Base-by-base conservation (phyloP, 768 basidiomycete species). In the Tulasnella sp. region DNA sequence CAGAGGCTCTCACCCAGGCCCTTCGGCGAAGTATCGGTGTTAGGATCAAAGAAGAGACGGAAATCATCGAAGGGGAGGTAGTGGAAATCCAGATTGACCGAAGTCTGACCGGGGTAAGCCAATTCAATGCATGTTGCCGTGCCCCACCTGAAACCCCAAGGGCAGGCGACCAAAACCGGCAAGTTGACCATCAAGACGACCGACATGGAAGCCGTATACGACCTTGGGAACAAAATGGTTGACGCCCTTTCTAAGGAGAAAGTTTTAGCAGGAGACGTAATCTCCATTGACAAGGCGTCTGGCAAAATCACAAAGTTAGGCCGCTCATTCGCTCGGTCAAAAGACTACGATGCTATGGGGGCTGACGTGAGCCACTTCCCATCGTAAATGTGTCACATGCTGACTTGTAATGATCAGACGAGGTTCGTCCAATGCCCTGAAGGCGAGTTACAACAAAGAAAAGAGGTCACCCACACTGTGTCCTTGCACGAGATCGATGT, bases 121-220 rank as follows among this genome's bases (percentile, higher is more conserved):
- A 11, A 19, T 8, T 37, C 19, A 49, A 19, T 15, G 14, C 31
- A 4, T 40, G 31, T 45, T 17, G 31, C 21, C 51, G 51, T 31
- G 9, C 50, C 48, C 7, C 2, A 4, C 15, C 23, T 2, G 19
- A 29, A 23, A 5, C 42, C 58, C 29, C 34, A 29, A 21, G n/a
- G 1, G 8, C 64, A 96, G 93, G 90, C 93, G 0, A 96, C 92
- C 3, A 98, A 97, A 72, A 97, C 96, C 1, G 96, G 94, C 2
- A 93, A 96, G 68, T 69, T 98, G 59, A 98, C 96, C 0, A 86
- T 99, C 65, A 98, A 98, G 71, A 94, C 91, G 12, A 96, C 92
- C 2, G 94, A 98, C 69, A 98, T 99, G 96, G 96, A 98, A 73
- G 98, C 96, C 4, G 85, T 99, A 31, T 99, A 99, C 67, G 96